Evolutionary conservation across 2,329 filamentous ascomycete genomes (phyloP).

Genomic region (Fusarium sp.): DNA sequence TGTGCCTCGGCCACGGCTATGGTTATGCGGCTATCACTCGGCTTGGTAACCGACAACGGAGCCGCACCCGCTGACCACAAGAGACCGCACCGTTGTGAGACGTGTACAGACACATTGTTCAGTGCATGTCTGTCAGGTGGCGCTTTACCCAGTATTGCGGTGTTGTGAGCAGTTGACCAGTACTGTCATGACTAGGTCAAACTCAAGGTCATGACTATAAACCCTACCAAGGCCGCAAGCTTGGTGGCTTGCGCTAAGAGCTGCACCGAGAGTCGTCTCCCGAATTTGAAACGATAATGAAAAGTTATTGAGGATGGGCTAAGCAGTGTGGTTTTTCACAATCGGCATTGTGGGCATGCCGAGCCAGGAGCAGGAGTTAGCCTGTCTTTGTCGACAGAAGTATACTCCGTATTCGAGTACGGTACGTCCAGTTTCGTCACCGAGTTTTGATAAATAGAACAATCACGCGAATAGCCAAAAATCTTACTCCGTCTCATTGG

Average conservation of each 20-base stretch:
- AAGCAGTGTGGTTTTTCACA: background rate
- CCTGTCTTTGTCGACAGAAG: background rate
- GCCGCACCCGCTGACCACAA: slow-evolving; percentile 20
- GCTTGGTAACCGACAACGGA: slow-evolving; percentile 34
- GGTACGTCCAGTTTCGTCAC: background rate
- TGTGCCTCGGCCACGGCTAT: slow-evolving; percentile 6
- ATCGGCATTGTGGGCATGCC: background rate
- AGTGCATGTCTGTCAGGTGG: slow-evolving; percentile 17
- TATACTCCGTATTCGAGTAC: background rate
- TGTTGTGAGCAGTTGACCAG: background rate
- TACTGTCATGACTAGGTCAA: slow-evolving; percentile 13
- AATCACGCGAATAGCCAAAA: slow-evolving; percentile 7
- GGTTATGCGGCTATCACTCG: slow-evolving; percentile 34
- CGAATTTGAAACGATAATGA: slow-evolving; percentile 13
- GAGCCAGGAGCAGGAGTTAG: background rate
- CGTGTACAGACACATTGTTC: background rate
- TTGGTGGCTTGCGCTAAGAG: slow-evolving; percentile 23
- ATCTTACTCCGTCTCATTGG: background rate
- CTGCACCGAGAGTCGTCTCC: slow-evolving; percentile 4
- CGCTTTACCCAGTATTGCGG: slow-evolving; percentile 4
- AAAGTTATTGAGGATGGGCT: slow-evolving; percentile 10
- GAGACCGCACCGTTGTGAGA: slow-evolving; percentile 16
- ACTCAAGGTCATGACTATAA: background rate
- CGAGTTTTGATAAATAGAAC: background rate
- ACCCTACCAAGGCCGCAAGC: slow-evolving; percentile 1